Evolutionary conservation across 371 early-diverging fungal species (phyloP), one percentile per base, ranked within the genome.

Genomic region (Rhizopus microsporus): DNA sequence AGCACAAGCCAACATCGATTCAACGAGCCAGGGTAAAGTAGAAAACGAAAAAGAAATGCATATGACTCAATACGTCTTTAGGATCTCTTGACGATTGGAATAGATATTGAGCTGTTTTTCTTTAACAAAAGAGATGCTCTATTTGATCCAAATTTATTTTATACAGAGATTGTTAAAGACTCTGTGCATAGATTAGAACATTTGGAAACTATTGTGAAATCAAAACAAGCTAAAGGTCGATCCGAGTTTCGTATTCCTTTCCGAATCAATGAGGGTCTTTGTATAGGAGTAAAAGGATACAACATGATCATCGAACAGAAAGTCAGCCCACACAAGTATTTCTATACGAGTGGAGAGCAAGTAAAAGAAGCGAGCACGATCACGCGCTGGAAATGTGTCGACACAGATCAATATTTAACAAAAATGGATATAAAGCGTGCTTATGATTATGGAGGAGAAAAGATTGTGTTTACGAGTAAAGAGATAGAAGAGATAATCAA

Each of bases 371-470:
- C 80, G 0, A 69, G 74, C 37, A 55, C 83, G 6, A 68, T 72
- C 9, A 85, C 86, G 0, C 71, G 82, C 3, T 87, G 76, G 68
- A 66, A 78, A 39, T 87, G 89, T 52, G 68, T 67, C 17, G 84
- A 85, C 60, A 81, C 82, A 6, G 51, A 75, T 0, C 78, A 87
- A 55, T 68, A 62, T 10, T 65, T 89, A 8, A 51, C 71, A 29
- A 66, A 76, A 4, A 62, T 68, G 0, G 88, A 90, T 56, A 72
- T 88, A 64, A 81, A 85, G 56, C 74, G 68, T 31, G 75, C 63
- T 37, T 88, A 71, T 68, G 40, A 48, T 7, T 83, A 79, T 65
- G 90, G 88, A 32, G 88, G 82, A 0, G 72, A 78, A 55, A 77
- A 78, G 50, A 68, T 79, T 15, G 66, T 86, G 2, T 88, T 89